phyloP scores from a whole-genome alignment of 352 stramenopile genomes.

The Thalassiosira mediterranea region DNA sequence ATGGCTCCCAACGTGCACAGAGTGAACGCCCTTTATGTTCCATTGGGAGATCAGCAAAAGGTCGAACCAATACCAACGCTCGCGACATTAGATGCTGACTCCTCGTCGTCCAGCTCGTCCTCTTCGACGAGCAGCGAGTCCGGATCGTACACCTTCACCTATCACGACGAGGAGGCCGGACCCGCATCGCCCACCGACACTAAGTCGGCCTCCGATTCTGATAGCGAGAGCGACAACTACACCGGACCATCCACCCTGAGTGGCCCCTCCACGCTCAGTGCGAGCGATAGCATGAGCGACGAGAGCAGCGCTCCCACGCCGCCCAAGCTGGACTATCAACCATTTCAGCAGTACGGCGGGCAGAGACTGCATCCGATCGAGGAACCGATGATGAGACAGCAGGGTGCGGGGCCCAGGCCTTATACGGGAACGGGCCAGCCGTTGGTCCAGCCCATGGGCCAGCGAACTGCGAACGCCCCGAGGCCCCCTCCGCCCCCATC shows the following conservation, averaged over 20 bases:
- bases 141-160: conserved; percentile 4
- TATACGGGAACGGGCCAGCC: too few species aligned
- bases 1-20: too few species aligned
- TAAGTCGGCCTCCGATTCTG: too few species aligned
- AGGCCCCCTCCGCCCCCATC: too few species aligned
- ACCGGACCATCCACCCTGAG: conserved; percentile 5
- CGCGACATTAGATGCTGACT: too few species aligned
- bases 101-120: conserved; percentile 1
- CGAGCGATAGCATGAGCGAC: not conserved
- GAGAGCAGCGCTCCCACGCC: conserved; percentile 2
- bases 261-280: not conserved
- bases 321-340: not conserved
- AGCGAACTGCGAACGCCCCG: too few species aligned
- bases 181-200: not conserved
- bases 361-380: not conserved
- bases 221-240: conserved; percentile 1
- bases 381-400: not conserved
- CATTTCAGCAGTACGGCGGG: conserved; percentile 1
- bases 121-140: not conserved
- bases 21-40: too few species aligned
- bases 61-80: too few species aligned
- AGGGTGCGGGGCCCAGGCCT: too few species aligned
- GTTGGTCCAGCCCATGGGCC: too few species aligned
- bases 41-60: conserved; percentile 1
- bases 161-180: conserved; percentile 13